Conservation (phyloP, 169 alveolate species). For the Theileria parva region DNA sequence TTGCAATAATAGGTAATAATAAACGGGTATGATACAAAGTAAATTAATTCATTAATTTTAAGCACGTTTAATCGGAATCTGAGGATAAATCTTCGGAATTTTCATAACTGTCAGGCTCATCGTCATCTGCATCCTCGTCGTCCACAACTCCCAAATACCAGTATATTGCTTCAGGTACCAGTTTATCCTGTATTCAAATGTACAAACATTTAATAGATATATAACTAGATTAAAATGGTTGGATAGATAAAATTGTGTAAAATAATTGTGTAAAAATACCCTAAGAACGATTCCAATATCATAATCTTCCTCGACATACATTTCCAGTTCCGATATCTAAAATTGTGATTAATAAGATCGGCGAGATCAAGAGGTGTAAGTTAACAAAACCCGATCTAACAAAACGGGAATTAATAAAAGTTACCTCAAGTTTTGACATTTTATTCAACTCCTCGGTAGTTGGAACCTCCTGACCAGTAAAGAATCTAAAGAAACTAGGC, state of each 20-base stretch:
- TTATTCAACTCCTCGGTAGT: constrained; percentile 51
- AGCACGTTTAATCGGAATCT: constrained; percentile 39
- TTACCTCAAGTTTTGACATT: constrained; percentile 64
- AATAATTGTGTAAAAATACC: constrained; percentile 19
- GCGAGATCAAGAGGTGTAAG: neutral
- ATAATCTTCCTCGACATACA: constrained; percentile 80
- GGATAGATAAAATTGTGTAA: neutral
- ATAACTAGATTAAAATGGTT: neutral
- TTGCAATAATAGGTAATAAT: neutral
- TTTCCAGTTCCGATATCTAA: constrained; percentile 77
- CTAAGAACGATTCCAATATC: constrained; percentile 78
- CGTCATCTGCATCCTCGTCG: constrained; percentile 78
- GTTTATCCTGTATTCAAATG: constrained; percentile 57
- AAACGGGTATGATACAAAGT: neutral
- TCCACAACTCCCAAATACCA: constrained; percentile 79
- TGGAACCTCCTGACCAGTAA: constrained; percentile 73
- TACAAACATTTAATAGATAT: neutral
- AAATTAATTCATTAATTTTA: too few relatives aligned
- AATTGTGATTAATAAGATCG: constrained; percentile 19
- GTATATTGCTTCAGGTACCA: constrained; percentile 78
- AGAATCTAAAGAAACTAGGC: constrained; percentile 79
- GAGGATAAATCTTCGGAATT: constrained; percentile 57
- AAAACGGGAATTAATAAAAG: constrained; percentile 20
- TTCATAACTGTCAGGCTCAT: constrained; percentile 69
- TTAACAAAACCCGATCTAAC: too few relatives aligned